A percentile compares a stretch with the other conserved stretches of the same genome.
These are phyloP conservation scores for Calendula officinalis DNA, from an alignment of 129 eudicot genomes.

Conservation along the genomic window DNA sequence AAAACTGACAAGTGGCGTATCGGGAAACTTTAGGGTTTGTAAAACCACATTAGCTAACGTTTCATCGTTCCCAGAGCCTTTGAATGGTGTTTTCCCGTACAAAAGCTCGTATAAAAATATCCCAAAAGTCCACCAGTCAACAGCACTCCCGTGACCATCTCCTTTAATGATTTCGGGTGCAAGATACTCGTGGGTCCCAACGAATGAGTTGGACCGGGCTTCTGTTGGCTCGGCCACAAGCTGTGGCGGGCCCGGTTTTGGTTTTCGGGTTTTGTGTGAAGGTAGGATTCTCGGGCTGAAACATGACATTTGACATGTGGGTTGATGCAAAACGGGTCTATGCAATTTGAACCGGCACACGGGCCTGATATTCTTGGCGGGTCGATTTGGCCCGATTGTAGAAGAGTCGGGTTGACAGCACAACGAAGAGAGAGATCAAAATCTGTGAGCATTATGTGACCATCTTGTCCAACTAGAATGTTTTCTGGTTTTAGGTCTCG, in stretches of 20 bases:
- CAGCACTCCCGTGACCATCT: conserved; percentile 92
- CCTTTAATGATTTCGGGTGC: conserved; percentile 94
- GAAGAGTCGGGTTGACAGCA: conserved; percentile 70
- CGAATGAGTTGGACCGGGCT: conserved; percentile 89
- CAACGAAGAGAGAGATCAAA: conserved; percentile 91
- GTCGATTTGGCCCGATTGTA: conserved; percentile 37
- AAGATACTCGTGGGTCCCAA: conserved; percentile 92
- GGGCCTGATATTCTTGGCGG: conserved; percentile 77
- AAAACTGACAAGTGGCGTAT: conserved; percentile 66
- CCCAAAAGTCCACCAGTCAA: conserved; percentile 97
- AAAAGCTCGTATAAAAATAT: conserved; percentile 83
- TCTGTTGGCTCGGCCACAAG: conserved; percentile 89
- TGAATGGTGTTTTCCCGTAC: conserved; percentile 77
- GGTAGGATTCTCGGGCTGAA: conserved; percentile 58
- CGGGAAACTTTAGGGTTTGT: conserved; percentile 64
- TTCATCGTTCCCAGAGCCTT: conserved; percentile 71
- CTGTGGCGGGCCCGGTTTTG: conserved; percentile 54
- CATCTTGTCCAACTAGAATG: conserved; percentile 87
- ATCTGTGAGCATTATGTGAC: conserved; percentile 93
- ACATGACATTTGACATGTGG: conserved; percentile 75
- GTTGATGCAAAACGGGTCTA: conserved; percentile 76
- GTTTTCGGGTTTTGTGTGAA: conserved; percentile 34
- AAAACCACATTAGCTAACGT: conserved; percentile 76
- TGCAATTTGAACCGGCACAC: conserved; percentile 74
- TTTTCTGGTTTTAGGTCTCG: conserved; percentile 90